Evolutionary conservation across 1,284 basidiomycete species (phyloP).

Genomic region (Ceratobasidium sp.): DNA sequence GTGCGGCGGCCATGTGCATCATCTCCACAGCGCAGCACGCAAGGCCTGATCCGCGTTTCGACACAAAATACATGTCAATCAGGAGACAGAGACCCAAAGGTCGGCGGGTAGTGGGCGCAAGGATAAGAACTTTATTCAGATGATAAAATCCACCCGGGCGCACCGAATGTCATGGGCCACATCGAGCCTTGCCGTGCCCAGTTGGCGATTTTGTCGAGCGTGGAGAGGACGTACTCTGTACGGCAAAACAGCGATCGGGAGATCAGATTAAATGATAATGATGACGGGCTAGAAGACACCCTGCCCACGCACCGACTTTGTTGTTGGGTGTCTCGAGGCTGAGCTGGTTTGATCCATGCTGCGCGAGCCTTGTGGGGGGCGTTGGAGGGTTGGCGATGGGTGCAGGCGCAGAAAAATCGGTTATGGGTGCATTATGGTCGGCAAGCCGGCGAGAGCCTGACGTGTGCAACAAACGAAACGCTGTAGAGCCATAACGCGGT

Average conservation of each 20-base stretch:
- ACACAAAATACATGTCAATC: slow-evolving; percentile 1
- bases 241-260: slow-evolving; percentile 42
- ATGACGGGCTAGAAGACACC: slow-evolving; percentile 7
- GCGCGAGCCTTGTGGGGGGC: slow-evolving; percentile 60
- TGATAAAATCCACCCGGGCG: slow-evolving; percentile 48
- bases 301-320: slow-evolving; percentile 75
- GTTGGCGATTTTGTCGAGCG: slow-evolving; percentile 96
- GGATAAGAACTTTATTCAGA: not conserved
- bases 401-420: slow-evolving; percentile 57
- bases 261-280: slow-evolving; percentile 12
- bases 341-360: slow-evolving; percentile 82
- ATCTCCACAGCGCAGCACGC: slow-evolving; percentile 99
- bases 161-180: slow-evolving; percentile 99
- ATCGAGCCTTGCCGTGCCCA: slow-evolving; percentile 98
- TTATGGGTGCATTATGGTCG: slow-evolving; percentile 54
- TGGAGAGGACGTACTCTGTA: slow-evolving; percentile 94
- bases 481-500: slow-evolving; percentile 53
- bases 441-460: slow-evolving; percentile 58
- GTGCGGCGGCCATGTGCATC: slow-evolving; percentile 99
- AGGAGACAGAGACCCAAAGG: not conserved
- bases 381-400: slow-evolving; percentile 35
- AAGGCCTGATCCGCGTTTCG: slow-evolving; percentile 68
- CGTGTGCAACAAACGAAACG: slow-evolving; percentile 66
- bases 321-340: slow-evolving; percentile 90
- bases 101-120: not conserved